Conservation (phyloP, 2,329 filamentous ascomycete genomes). For the Aspergillus terreus region DNA sequence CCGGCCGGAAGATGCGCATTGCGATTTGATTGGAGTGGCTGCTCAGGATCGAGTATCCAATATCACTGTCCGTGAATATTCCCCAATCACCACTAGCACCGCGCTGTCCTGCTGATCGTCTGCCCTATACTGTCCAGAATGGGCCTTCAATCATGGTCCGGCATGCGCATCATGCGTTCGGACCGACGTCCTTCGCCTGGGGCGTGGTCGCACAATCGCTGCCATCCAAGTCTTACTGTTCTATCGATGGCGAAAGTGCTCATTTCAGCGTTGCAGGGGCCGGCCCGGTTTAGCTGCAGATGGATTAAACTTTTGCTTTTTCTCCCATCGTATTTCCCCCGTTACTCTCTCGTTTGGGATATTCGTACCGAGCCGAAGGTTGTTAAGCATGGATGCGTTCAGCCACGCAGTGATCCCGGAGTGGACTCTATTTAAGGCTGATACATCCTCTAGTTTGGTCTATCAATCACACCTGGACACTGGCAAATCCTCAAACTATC, state of each 20-base stretch:
- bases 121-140: not conserved
- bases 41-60: no score
- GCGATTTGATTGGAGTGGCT: constrained; percentile 1
- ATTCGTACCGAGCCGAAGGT: constrained; percentile 1
- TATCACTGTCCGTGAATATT: no score
- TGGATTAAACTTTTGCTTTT: constrained; percentile 3
- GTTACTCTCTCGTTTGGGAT: not conserved
- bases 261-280: constrained; percentile 16
- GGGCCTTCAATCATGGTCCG: not conserved
- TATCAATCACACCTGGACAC: no score
- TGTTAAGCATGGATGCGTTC: constrained; percentile 1
- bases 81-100: no score
- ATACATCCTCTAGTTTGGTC: no score
- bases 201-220: constrained; percentile 15
- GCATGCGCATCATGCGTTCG: not conserved
- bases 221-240: constrained; percentile 9
- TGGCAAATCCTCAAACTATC: not conserved
- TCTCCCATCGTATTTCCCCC: not conserved
- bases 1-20: not conserved
- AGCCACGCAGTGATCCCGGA: not conserved
- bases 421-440: no score
- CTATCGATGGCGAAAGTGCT: constrained; percentile 6
- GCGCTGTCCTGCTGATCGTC: no score
- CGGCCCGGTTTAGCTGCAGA: constrained; percentile 13
- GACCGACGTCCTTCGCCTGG: constrained; percentile 11